phyloP scores from a whole-genome alignment of 768 basidiomycete genomes.

The Kwoniella shandongensis region DNA sequence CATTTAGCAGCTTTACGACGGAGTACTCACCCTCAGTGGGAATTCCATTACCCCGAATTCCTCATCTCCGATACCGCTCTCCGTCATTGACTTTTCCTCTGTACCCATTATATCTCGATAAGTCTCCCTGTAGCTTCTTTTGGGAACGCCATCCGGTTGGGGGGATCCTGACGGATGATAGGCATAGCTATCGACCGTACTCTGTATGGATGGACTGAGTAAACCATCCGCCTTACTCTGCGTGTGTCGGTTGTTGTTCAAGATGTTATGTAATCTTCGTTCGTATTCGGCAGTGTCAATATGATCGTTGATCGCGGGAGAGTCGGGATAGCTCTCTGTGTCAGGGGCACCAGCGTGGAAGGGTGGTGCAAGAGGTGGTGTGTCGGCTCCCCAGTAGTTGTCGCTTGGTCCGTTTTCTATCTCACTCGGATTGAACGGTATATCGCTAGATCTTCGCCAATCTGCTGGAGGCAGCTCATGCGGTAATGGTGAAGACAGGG shows the following conservation, averaged over 20 bases:
- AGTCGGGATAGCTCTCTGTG: neutral
- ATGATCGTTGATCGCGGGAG: neutral
- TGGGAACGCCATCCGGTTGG: neutral
- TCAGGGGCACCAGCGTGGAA: neutral
- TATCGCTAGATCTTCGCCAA: conserved; percentile 20
- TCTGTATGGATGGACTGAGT: neutral
- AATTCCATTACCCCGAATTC: conserved; percentile 23
- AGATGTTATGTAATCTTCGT: neutral
- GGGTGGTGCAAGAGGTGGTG: neutral
- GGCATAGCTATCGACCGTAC: neutral
- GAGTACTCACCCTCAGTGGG: conserved; percentile 12
- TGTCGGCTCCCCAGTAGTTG: conserved; percentile 1
- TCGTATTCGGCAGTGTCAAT: conserved; percentile 3
- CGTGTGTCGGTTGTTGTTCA: neutral
- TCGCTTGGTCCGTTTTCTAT: conserved; percentile 23
- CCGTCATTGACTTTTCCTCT: neutral
- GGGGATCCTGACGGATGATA: neutral
- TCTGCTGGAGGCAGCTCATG: neutral
- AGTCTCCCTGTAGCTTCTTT: conserved; percentile 7
- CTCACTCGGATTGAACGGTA: neutral
- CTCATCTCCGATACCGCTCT: conserved; percentile 14
- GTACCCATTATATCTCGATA: conserved; percentile 18
- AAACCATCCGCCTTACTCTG: neutral
- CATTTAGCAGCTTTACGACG: neutral
- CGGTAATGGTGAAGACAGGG: neutral